These are phyloP conservation scores for Syzygium oleosum DNA, from an alignment of 345 rosid genomes.

Conservation along the genomic window DNA sequence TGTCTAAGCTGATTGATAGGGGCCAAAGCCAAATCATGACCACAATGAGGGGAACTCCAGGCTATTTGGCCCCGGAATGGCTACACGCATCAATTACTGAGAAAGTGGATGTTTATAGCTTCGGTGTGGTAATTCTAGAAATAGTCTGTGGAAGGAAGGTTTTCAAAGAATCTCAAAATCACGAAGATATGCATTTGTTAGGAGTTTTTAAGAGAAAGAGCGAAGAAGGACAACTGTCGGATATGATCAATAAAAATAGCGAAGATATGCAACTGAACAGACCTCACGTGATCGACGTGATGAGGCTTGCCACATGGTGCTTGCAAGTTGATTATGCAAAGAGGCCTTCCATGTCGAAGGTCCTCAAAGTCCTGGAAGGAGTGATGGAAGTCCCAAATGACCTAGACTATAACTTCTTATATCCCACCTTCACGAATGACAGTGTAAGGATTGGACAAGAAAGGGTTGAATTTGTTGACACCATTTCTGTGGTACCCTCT, in stretches of 20 bases:
- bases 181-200: neutral
- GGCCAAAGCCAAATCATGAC: slow-evolving; percentile 3
- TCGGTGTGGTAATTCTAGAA: neutral
- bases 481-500: no score
- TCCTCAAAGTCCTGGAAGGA: slow-evolving; percentile 1
- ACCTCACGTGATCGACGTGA: slow-evolving; percentile 2
- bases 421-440: neutral
- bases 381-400: neutral
- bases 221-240: neutral
- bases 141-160: neutral
- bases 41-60: neutral
- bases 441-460: neutral
- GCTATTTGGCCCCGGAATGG: neutral
- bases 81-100: neutral
- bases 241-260: neutral
- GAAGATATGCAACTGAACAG: slow-evolving; percentile 1
- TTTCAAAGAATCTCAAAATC: neutral
- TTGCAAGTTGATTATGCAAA: slow-evolving; percentile 5
- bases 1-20: slow-evolving; percentile 1
- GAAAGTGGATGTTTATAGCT: neutral
- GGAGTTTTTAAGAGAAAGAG: neutral
- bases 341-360: slow-evolving; percentile 10
- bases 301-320: slow-evolving; percentile 6
- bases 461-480: neutral
- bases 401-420: neutral